Percentiles rank a stretch among this genome's conserved stretches.
Evolutionary conservation across 768 basidiomycete species (phyloP).

Genomic region (Phaeotremella fagi): DNA sequence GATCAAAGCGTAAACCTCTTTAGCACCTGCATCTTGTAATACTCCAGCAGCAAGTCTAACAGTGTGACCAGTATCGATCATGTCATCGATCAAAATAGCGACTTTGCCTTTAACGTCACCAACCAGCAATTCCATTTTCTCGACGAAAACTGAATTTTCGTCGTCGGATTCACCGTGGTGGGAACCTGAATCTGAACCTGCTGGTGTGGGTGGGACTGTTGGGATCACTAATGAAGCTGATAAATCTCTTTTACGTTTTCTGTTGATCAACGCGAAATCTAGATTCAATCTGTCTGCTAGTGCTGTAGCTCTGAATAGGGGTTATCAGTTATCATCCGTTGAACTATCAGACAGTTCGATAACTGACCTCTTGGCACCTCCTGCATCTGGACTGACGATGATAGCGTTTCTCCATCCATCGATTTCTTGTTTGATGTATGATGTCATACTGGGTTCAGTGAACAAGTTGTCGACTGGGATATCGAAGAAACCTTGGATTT

Average conservation of each 20-base stretch:
- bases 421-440: conserved; percentile 91
- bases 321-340: background rate
- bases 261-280: conserved; percentile 98
- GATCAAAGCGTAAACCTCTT: conserved; percentile 82
- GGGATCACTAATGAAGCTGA: conserved; percentile 19
- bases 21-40: conserved; percentile 80
- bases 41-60: conserved; percentile 85
- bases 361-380: conserved; percentile 86
- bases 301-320: conserved; percentile 76
- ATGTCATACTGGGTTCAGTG: conserved; percentile 89
- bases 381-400: conserved; percentile 96
- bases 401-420: conserved; percentile 72
- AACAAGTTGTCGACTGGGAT: conserved; percentile 99
- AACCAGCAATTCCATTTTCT: conserved; percentile 59
- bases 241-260: conserved; percentile 73
- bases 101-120: conserved; percentile 73
- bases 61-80: conserved; percentile 61
- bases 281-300: conserved; percentile 93
- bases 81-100: conserved; percentile 95
- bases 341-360: background rate
- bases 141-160: conserved; percentile 21
- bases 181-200: conserved; percentile 31
- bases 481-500: conserved; percentile 99
- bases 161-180: conserved; percentile 32
- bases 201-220: conserved; percentile 40